Base-by-base conservation (phyloP, 306 rosid species). In the Comarum palustre region DNA sequence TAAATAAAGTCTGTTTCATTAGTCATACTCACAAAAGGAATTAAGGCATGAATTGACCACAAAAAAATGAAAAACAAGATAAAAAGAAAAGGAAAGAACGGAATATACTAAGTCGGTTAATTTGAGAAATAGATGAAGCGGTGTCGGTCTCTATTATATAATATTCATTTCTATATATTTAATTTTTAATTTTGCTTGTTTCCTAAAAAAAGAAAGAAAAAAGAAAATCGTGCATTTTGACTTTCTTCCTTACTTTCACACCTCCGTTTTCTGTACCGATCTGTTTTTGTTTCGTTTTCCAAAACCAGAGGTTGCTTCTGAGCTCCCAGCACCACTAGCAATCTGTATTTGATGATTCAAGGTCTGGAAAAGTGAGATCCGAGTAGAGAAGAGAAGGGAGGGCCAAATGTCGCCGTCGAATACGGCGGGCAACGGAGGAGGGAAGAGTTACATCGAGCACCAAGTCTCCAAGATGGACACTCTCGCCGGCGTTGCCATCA, bases 401-500 rank as follows among this genome's bases (percentile, higher is more conserved):
- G 48, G 69, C 73, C 50, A 81, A 74, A 90, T 90, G 96, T 87
- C 93, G 72, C 96, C 92, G 68, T 90, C 87, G 54, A 84, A 90
- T 68, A 39, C 57, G 6, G 20, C 5, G 11, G 6, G 19, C 14
- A 68, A 47, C 29, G 55, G 22, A 17, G 54, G 22, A 68, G 76
- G 95, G 41, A 6, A 71, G 70, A 87, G 83, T 75, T 87, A 78
- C 78, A 84, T 87, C 7, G 88, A 91, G 76, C 97, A 91, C 34
- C 89, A 75, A 38, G 92, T 91, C 42, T 91, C 97, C n/a, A 91
- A 84, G 76, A 42, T 89, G 59, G 97, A 91, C 51, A 91, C 97
- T 63, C 92, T 91, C 27, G 96, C 96, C 59, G 97, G 97, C 57
- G 90, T 91, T 43, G 97, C 97, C 68, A 91, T 91, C 65, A 91